A percentile compares a stretch with the other conserved stretches of the same genome.
Evolutionary conservation across 2,329 filamentous ascomycete species (phyloP).

Genomic region (Colletotrichum aenigma): DNA sequence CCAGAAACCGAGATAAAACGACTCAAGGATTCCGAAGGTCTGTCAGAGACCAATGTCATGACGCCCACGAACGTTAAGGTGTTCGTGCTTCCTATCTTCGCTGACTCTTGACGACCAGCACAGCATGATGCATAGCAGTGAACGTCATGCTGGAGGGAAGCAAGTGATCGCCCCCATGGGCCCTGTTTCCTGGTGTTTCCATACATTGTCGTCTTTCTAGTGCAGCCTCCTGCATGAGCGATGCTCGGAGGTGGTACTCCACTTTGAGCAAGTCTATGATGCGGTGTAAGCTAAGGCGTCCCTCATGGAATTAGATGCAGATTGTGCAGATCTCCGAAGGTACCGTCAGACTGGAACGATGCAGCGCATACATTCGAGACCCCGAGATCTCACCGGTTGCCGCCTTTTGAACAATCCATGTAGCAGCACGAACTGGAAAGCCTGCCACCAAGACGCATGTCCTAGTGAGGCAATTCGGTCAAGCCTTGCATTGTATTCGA

Average conservation of each 20-base stretch:
- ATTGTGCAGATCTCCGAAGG: not conserved
- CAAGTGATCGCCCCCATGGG: not conserved
- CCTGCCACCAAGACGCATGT: not conserved
- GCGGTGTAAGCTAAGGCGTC: not conserved
- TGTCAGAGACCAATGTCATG: not conserved
- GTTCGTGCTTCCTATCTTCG: not conserved
- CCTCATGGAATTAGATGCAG: not conserved
- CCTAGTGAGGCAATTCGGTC: not conserved
- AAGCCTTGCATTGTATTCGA: not conserved
- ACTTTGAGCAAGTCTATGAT: not conserved
- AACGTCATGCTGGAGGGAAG: not conserved
- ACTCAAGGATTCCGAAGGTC: not conserved
- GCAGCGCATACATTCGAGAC: not conserved
- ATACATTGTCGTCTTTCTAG: not conserved
- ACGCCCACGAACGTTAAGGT: not conserved
- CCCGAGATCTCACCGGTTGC: not conserved
- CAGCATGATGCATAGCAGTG: not conserved
- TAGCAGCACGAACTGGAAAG: not conserved
- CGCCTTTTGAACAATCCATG: not conserved
- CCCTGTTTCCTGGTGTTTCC: not conserved
- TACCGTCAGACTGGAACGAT: conserved; percentile 16
- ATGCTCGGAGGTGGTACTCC: not conserved
- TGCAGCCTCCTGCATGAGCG: not conserved
- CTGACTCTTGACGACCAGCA: not conserved
- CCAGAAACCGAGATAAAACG: not conserved